Base-by-base conservation (phyloP, 2,329 filamentous ascomycete species). In the Phialemonium atrogriseum region DNA sequence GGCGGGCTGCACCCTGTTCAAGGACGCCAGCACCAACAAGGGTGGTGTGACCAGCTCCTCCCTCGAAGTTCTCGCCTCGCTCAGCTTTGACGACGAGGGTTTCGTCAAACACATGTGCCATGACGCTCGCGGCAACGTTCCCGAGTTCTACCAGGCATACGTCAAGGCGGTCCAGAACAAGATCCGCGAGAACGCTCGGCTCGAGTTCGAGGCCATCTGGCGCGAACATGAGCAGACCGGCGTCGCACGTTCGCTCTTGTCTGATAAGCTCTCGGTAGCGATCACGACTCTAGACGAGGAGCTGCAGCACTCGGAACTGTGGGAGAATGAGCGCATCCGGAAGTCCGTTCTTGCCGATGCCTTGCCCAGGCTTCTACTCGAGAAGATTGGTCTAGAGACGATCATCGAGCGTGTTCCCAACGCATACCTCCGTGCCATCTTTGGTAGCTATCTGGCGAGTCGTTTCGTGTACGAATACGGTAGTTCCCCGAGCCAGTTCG, bases 161-260 rank as follows among this genome's bases (percentile, higher is more conserved):
- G 91, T 98, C 48, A 83, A 82, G 55, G 74, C 87, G 50, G 91
- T 98, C 3, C 91, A 98, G 61, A 73, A 76, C 41, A 87, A 81
- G 51, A 96, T 98, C 55, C 77, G 84, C 58, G 78, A 87, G 47
- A 98, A 98, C 46, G 91, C 91, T 3, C 69, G 77, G 11, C 77
- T 98, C 21, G 91, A 98, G 59, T 98, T 98, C 46, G 91, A 98
- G 63, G 91, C 91, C 25, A 93, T 98, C 62, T 98, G 91, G 91
- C 78, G 85, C 43, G 91, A 98, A 60, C 77, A 94, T 52, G 78
- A 91, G 59, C 62, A 79, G 54, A 94, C 84, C 2, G 84, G 85
- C 32, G 68, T 79, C 33, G 64, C 85, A 14, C 77, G 88, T 40
- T 93, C 86, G 39, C 76, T 88, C n/a, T 70, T 98, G 34, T 94